Evolutionary conservation across 768 basidiomycete species (phyloP).

Genomic region (Amanita muscaria): DNA sequence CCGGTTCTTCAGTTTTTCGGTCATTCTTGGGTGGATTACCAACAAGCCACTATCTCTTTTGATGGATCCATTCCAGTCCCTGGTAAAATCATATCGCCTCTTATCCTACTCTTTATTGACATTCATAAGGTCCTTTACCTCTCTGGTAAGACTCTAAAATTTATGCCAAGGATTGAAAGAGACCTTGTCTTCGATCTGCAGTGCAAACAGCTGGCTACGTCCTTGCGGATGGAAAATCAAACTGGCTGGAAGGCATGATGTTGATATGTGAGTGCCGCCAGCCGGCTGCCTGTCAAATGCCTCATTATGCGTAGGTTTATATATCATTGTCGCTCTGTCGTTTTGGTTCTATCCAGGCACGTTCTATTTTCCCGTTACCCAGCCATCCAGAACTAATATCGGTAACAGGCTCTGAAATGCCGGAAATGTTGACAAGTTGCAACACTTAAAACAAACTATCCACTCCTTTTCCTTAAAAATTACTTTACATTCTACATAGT

Average conservation of each 20-base stretch:
- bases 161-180: neutral
- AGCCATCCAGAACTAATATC: neutral
- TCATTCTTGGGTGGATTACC: constrained; percentile 74
- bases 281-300: no score
- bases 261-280: constrained; percentile 45
- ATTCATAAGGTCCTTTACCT: constrained; percentile 33
- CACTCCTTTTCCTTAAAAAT: neutral
- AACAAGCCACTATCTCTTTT: constrained; percentile 72
- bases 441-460: no score
- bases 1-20: constrained; percentile 44
- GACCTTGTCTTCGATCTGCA: constrained; percentile 14
- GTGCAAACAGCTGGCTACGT: constrained; percentile 82
- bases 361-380: neutral
- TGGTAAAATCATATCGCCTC: constrained; percentile 23
- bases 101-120: constrained; percentile 3
- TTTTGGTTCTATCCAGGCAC: constrained; percentile 63
- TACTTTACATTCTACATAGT: neutral
- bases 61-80: constrained; percentile 82
- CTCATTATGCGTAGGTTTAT: constrained; percentile 37
- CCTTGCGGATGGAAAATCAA: constrained; percentile 79
- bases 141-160: constrained; percentile 26
- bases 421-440: neutral
- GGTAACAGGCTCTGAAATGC: neutral
- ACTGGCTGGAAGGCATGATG: constrained; percentile 85
- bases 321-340: constrained; percentile 61